Evolutionary conservation across 192 early-diverging fungal genomes (phyloP), one percentile per base, ranked within the genome.

Genomic region (Rhizophagus clarus): DNA sequence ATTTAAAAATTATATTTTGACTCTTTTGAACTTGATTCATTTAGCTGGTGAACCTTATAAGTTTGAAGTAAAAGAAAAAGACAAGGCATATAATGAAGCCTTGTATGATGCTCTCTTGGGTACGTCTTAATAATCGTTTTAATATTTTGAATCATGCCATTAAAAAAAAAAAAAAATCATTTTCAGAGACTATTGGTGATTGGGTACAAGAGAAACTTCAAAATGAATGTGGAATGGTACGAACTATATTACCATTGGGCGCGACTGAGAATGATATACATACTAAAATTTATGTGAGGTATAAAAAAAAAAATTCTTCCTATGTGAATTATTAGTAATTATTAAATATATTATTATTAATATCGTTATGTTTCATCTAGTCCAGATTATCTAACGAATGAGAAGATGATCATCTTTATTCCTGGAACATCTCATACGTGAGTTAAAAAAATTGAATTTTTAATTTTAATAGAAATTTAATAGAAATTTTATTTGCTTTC

Each of bases 401-500:
- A 79, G 0, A 79, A 70, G 3, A 71, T 79, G 77, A 68, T 66
- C 2, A 42, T 79, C 12, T 79, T 79, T 28, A 79, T 79, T 40
- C 77, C 77, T 61, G 77, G 68, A 45, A 69, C 69, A 40, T 20
- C 68, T 61, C 28, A 79, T 40, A 61, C 29, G 77, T 79, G 51
- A 49, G 32, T 22, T 24, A n/a, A 60, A n/a, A 60, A 5, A 32
- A 37, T n/a, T 45, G 22, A 11, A 14, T 71, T 34, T 62, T 61
- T 1, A 40, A 17, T 20, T 12, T 7, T 20, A 20, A 56, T 24
- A 60, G 24, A 69, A 37, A 8, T 1, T 29, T 40, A 60, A 32
- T 32, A 32, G 32, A 1, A 32, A 37, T 37, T 37, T 37, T 37
- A 2, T 37, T n/a, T n/a, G n/a, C n/a, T n/a, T n/a, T n/a, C n/a